Evolutionary conservation across 2,329 filamentous ascomycete species (phyloP).

Genomic region (Ampelomyces quisqualis): DNA sequence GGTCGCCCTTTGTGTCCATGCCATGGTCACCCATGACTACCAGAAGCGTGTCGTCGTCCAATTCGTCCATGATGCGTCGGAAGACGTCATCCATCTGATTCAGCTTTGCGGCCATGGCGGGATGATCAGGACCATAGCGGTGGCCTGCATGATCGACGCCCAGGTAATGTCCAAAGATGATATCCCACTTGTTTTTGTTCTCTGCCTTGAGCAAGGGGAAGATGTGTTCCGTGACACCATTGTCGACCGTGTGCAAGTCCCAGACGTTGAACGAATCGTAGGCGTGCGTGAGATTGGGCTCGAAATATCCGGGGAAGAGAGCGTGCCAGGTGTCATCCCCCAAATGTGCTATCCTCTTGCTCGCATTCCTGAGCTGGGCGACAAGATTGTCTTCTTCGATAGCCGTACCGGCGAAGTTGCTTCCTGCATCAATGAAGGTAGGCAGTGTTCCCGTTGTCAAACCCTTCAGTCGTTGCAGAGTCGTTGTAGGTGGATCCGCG

Average conservation of each 20-base stretch:
- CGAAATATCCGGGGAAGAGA: constrained; percentile 91
- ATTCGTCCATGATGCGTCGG: constrained; percentile 64
- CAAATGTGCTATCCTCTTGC: constrained; percentile 82
- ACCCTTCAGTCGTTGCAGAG: constrained; percentile 87
- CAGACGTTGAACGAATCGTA: constrained; percentile 99
- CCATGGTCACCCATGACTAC: constrained; percentile 99
- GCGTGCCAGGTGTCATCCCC: constrained; percentile 98
- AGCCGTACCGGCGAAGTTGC: constrained; percentile 90
- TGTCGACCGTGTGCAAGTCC: constrained; percentile 95
- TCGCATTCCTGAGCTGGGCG: constrained; percentile 62
- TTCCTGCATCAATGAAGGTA: constrained; percentile 90
- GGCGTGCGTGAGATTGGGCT: constrained; percentile 77
- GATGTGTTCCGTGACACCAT: constrained; percentile 88
- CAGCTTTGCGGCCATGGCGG: constrained; percentile 87
- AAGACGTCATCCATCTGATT: constrained; percentile 87
- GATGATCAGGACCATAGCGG: constrained; percentile 89
- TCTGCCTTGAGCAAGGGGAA: constrained; percentile 73
- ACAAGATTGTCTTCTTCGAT: constrained; percentile 90
- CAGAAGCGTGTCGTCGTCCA: constrained; percentile 85
- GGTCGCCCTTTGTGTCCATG: constrained; percentile 96
- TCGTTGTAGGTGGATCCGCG: constrained; percentile 92
- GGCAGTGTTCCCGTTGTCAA: constrained; percentile 92
- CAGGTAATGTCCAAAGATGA: constrained; percentile 91
- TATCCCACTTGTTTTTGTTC: constrained; percentile 75
- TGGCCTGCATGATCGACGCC: constrained; percentile 97